Evolutionary conservation across 331 rosid species (phyloP), one percentile per base, ranked within the genome.

Genomic region (Quercus tomentella): DNA sequence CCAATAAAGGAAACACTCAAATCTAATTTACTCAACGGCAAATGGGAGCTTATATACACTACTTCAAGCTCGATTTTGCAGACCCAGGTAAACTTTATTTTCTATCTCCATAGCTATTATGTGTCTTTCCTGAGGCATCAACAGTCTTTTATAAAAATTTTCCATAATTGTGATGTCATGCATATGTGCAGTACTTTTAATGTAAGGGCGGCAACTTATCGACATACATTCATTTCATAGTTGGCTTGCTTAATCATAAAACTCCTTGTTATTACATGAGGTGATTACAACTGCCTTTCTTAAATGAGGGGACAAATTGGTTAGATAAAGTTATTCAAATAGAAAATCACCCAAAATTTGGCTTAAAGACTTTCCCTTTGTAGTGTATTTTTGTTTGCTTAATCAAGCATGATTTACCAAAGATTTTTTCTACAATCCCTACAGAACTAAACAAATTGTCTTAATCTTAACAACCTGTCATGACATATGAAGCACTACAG

Each of bases 11-110:
- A 91, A 73, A 92, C 97, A 30, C 94, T 94, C 70, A 91, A 92
- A 74, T 92, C 97, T 70, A 84, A 88, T 86, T 82, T 87, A 82
- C 91, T 94, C 21, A 88, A 91, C 72, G 98, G 98, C 41, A 94
- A 92, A 84, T 94, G 98, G 98, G 98, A 94, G 91, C 96, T 94
- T 75, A 74, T 90, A 43, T 94, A 92, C 79, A 94, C 98, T 20
- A 94, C 97, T 72, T 94, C 97, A 77, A 82, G 66, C 75, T 94
- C 97, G 2, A 75, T 92, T 86, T 82, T 92, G 80, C 97, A 94
- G 82, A 88, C 89, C 63, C 77, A 70, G 87, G 91, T 87, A 56
- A 58, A 73, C 20, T 25, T 14, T 25, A 25, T 62, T 28, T 22
- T 31, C 17, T 28, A 18, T 67, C 26, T 67, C n/a, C 52, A 67